Percentiles rank a stretch among this genome's conserved stretches.
These are phyloP conservation scores for Ramularia endophylla DNA, from an alignment of 2,329 filamentous ascomycete genomes.

Conservation along the genomic window DNA sequence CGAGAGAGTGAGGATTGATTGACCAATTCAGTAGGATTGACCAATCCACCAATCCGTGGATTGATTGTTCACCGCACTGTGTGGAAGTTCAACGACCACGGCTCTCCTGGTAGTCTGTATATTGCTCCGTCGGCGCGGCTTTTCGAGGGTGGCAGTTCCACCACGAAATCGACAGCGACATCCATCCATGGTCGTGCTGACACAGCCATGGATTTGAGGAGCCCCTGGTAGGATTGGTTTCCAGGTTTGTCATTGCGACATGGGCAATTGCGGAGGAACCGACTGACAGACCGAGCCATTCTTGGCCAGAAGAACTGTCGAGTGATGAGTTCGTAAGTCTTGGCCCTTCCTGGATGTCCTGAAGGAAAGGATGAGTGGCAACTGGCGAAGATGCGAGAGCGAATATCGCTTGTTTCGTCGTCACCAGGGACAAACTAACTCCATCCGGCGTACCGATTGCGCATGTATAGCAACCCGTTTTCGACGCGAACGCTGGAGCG, in stretches of 20 bases:
- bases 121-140: neutral
- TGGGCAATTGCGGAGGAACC: neutral
- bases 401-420: neutral
- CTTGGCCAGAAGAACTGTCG: neutral
- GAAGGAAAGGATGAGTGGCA: neutral
- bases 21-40: neutral
- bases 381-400: neutral
- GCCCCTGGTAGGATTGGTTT: neutral
- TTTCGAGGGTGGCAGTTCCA: neutral
- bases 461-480: neutral
- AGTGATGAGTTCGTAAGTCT: constrained; percentile 1
- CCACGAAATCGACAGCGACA: constrained; percentile 1
- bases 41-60: constrained; percentile 1
- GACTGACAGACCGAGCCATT: neutral
- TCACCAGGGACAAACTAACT: neutral
- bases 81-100: too few species aligned
- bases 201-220: neutral
- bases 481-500: neutral
- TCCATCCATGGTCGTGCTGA: neutral
- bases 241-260: neutral
- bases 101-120: too few species aligned
- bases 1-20: neutral
- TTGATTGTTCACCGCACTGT: constrained; percentile 1
- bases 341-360: neutral
- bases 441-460: neutral